Percentiles rank a stretch among this genome's conserved stretches.
phyloP scores from a whole-genome alignment of 78 protist genomes.

The Dictyostelium firmibasis region DNA sequence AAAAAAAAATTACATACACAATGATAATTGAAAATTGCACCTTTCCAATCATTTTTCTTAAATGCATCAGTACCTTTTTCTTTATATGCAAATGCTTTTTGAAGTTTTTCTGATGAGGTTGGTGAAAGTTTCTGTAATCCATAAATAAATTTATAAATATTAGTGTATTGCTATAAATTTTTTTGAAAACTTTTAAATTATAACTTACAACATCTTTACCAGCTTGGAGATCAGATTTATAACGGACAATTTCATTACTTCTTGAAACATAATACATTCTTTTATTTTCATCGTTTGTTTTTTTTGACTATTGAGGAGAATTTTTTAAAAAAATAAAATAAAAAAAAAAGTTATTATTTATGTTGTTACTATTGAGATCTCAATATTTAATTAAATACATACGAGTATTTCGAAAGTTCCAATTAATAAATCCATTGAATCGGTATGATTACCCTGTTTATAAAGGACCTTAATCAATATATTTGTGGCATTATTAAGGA shows the following conservation, averaged over 20 bases:
- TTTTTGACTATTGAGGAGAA: neutral
- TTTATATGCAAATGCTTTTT: constrained; percentile 12
- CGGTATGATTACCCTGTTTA: neutral
- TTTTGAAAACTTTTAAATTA: too few species aligned
- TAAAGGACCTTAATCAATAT: neutral
- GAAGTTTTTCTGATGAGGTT: constrained; percentile 39
- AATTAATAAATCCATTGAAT: neutral
- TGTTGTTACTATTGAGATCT: too few species aligned
- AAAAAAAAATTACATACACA: neutral
- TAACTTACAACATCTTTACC: constrained; percentile 25
- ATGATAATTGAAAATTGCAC: constrained; percentile 56
- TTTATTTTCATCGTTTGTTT: constrained; percentile 4
- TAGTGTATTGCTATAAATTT: too few species aligned
- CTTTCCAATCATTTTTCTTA: constrained; percentile 10
- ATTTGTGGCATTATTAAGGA: neutral
- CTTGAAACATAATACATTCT: constrained; percentile 33
- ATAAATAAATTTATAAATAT: neutral
- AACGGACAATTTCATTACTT: constrained; percentile 1
- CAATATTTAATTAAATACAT: too few species aligned
- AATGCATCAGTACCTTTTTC: constrained; percentile 61
- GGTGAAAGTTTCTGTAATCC: constrained; percentile 19
- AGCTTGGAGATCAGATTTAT: neutral
- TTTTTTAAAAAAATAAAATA: neutral
- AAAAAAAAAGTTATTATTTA: too few species aligned
- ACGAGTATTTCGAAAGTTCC: neutral